Evolutionary conservation across 306 rosid genomes (phyloP), one percentile per base, ranked within the genome.

Genomic region (Sphenostylis stenocarpa): DNA sequence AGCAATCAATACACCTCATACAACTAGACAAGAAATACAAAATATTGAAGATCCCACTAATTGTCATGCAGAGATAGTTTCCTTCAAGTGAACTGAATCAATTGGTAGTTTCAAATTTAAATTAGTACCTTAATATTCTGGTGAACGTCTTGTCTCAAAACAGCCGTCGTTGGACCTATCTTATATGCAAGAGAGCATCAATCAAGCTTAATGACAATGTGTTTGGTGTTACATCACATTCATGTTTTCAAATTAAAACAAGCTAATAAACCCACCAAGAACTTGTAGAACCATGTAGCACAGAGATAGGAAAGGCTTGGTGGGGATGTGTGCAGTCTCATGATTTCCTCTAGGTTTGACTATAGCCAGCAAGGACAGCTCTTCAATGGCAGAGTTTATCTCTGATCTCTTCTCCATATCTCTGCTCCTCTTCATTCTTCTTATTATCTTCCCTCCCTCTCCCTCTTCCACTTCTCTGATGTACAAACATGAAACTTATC

Each of bases 91-190:
- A 67, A 44, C 24, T 9, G 38, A 53, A 29, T 6, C 66, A 15
- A 57, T 14, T 20, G 53, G 70, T 70, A 64, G 43, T 58, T 33
- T 23, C 5, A 33, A 16, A 24, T 60, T 48, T 70, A 23, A n/a
- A 15, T 5, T 44, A n/a, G 47, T 65, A 95, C 97, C 97, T 82
- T 87, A 77, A 95, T 91, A 80, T 95, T 95, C 53, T 90, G 94
- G 77, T 88, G 73, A 79, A 95, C 77, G 72, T 95, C 97, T 70
- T 95, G 90, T 77, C 97, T 87, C 66, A 95, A 53, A 83, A 95
- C 99, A 71, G 89, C 85, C 99, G 92, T 95, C 6, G 92, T 89
- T 48, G 99, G 99, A 7, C 97, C 99, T 66, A 95, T 89, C 90
- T 90, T 92, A 88, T 95, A 97, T 95, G 90, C 87, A 87, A 56